phyloP scores from a whole-genome alignment of 1,139 yeast genomes.

The Pichia sp. region DNA sequence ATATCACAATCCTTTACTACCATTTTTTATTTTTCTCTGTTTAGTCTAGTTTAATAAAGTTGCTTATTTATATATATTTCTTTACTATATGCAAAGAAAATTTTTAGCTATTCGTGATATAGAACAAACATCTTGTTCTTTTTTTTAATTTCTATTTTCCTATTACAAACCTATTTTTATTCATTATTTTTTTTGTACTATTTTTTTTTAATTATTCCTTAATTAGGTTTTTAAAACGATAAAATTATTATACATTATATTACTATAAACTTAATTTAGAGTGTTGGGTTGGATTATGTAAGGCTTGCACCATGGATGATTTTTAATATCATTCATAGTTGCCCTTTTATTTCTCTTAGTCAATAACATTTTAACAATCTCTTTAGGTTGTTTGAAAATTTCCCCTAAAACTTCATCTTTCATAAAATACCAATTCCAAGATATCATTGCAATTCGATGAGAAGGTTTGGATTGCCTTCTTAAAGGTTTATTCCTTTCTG shows the following conservation, averaged over 20 bases:
- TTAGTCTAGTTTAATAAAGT: neutral
- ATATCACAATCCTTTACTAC: neutral
- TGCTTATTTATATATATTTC: no score
- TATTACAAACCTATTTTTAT: neutral
- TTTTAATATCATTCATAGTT: constrained; percentile 30
- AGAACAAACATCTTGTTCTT: neutral
- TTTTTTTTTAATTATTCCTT: neutral
- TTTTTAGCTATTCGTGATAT: no score
- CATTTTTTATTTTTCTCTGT: neutral
- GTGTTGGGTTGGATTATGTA: constrained; percentile 2
- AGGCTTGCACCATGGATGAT: constrained; percentile 19
- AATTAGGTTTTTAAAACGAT: neutral
- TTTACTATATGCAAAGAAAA: no score
- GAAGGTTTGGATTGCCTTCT: constrained; percentile 57
- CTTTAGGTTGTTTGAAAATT: constrained; percentile 36
- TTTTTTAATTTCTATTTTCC: neutral
- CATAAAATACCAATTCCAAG: constrained; percentile 75
- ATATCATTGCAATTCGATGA: constrained; percentile 86
- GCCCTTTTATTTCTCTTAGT: constrained; percentile 48
- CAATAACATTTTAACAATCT: constrained; percentile 47
- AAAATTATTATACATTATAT: neutral
- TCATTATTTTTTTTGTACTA: neutral
- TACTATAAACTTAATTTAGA: neutral
- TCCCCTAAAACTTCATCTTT: constrained; percentile 27
- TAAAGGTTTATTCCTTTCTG: constrained; percentile 16